Conservation (phyloP, 2,329 filamentous ascomycete genomes). For the Fusarium fujikuroi region DNA sequence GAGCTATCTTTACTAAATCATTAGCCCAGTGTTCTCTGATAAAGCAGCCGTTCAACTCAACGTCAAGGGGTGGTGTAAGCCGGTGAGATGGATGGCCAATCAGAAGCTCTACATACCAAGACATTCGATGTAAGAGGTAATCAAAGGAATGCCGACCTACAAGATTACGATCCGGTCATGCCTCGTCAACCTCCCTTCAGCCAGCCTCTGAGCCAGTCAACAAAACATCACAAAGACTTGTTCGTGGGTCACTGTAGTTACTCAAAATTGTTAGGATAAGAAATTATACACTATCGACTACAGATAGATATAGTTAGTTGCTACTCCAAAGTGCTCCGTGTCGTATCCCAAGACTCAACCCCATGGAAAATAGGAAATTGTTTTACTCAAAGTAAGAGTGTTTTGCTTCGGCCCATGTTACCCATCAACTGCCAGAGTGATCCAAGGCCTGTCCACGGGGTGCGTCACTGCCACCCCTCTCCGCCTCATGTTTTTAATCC, state of each 20-base stretch:
- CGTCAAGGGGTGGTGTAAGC: neutral
- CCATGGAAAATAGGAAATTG: conserved; percentile 37
- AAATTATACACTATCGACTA: conserved; percentile 54
- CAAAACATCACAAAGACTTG: neutral
- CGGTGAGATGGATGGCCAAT: conserved; percentile 14
- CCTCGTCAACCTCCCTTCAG: conserved; percentile 6
- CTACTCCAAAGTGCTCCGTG: conserved; percentile 43
- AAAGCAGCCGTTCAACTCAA: neutral
- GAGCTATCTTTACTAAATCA: neutral
- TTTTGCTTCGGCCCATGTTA: conserved; percentile 34
- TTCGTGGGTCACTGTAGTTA: neutral
- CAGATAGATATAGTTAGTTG: conserved; percentile 45
- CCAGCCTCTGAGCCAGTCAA: neutral
- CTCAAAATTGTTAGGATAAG: conserved; percentile 34
- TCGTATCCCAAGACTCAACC: conserved; percentile 39
- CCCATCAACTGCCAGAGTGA: conserved; percentile 42
- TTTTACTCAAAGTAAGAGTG: conserved; percentile 37
- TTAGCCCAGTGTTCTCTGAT: neutral
- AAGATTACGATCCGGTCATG: neutral
- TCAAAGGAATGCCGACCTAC: conserved; percentile 9
- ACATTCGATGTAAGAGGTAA: conserved; percentile 30
- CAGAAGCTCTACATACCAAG: neutral
- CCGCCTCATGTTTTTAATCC: conserved; percentile 12
- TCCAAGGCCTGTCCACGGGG: conserved; percentile 40
- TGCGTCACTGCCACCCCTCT: conserved; percentile 26